Conservation (phyloP, 2,329 filamentous ascomycete genomes). For the Sordariomycetes sp. region DNA sequence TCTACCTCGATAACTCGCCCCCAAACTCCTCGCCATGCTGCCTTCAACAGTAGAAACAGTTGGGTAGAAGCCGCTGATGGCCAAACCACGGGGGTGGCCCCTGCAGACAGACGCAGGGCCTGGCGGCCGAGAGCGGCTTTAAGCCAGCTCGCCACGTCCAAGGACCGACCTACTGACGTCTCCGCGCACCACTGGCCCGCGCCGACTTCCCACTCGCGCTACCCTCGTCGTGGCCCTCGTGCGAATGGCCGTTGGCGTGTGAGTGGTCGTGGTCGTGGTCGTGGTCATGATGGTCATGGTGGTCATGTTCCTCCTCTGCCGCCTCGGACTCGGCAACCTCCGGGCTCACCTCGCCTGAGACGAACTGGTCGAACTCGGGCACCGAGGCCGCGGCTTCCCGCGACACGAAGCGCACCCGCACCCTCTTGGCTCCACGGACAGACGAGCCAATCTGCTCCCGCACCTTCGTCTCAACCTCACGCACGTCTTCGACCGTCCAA, state of each 20-base stretch:
- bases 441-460: constrained; percentile 60
- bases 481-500: constrained; percentile 63
- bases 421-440: constrained; percentile 70
- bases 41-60: too few species aligned
- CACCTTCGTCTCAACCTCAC: constrained; percentile 59
- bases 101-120: too few species aligned
- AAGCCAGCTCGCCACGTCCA: background rate
- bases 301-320: constrained; percentile 25
- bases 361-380: constrained; percentile 61
- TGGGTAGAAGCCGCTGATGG: too few species aligned
- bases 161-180: background rate
- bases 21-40: too few species aligned
- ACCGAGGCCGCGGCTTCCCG: constrained; percentile 37
- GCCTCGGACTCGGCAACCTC: constrained; percentile 27
- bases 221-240: constrained; percentile 3
- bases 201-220: background rate
- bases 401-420: constrained; percentile 74
- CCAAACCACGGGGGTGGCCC: too few species aligned
- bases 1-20: too few species aligned
- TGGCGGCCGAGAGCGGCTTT: too few species aligned
- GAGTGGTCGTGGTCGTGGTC: constrained; percentile 11
- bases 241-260: constrained; percentile 9
- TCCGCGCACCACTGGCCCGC: background rate
- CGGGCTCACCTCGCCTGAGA: constrained; percentile 51
- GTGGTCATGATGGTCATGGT: constrained; percentile 25